Conservation (phyloP, 179 eudicot genomes). For the Pouteria campechiana region DNA sequence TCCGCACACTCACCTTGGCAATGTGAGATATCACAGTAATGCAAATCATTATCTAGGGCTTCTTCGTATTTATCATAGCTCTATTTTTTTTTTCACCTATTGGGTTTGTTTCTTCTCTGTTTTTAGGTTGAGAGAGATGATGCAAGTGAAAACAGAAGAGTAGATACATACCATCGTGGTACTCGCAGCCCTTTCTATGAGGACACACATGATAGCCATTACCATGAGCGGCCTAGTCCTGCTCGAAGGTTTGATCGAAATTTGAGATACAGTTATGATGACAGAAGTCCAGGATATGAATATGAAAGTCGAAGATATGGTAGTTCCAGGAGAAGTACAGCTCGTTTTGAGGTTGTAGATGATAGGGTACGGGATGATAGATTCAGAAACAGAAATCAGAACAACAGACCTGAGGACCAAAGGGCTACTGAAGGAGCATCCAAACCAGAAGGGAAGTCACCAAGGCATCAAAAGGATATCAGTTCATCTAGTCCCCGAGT, state of each 20-base stretch:
- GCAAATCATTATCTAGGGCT: too few relatives aligned
- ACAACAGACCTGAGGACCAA: slow-evolving; percentile 49
- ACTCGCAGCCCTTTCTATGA: slow-evolving; percentile 81
- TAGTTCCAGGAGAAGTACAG: slow-evolving; percentile 67
- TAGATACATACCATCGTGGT: slow-evolving; percentile 44
- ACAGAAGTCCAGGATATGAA: slow-evolving; percentile 67
- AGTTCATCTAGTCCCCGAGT: slow-evolving; percentile 56
- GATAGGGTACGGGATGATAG: slow-evolving; percentile 98
- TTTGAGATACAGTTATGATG: slow-evolving; percentile 24
- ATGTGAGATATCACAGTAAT: too few relatives aligned
- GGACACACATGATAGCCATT: slow-evolving; percentile 48
- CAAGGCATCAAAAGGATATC: slow-evolving; percentile 54
- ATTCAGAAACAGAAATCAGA: slow-evolving; percentile 78
- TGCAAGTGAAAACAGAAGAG: slow-evolving; percentile 40
- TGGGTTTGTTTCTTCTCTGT: too few relatives aligned
- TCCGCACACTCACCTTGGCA: too few relatives aligned
- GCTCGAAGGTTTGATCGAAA: slow-evolving; percentile 41
- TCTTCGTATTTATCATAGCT: too few relatives aligned
- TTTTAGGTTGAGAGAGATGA: slow-evolving; percentile 81
- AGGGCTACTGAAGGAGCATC: slow-evolving; percentile 55
- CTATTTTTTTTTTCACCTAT: too few relatives aligned
- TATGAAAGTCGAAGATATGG: slow-evolving; percentile 35
- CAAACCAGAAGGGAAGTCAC: slow-evolving; percentile 55
- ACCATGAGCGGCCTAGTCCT: slow-evolving; percentile 58
- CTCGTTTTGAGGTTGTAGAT: slow-evolving; percentile 53